Conservation (phyloP, 78 protist species). For the Anaeramoeba flamelloides region DNA sequence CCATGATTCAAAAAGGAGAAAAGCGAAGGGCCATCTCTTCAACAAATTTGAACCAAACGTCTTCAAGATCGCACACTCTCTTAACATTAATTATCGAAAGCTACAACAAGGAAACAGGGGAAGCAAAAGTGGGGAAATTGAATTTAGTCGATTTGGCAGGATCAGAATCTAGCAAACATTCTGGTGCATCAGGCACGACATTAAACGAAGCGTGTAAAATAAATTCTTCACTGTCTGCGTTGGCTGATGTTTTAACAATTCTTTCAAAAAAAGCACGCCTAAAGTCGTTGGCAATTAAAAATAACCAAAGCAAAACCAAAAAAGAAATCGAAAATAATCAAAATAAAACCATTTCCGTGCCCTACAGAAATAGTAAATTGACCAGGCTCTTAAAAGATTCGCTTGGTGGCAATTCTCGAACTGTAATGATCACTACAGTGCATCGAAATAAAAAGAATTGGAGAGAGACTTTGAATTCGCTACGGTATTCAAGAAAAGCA, state of each 20-base stretch:
- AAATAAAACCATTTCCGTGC: too few relatives aligned
- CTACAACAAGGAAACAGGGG: neutral
- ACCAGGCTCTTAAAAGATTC: too few relatives aligned
- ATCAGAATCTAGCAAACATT: neutral
- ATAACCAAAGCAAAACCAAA: too few relatives aligned
- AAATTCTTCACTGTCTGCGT: neutral
- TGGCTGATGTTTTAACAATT: neutral
- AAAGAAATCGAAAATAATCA: too few relatives aligned
- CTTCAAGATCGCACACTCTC: neutral
- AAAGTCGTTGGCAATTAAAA: too few relatives aligned
- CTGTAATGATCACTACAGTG: too few relatives aligned
- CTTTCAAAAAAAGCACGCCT: neutral
- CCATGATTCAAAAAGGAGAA: neutral
- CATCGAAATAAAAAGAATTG: too few relatives aligned
- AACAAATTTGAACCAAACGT: neutral
- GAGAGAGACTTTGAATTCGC: too few relatives aligned
- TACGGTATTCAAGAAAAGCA: too few relatives aligned
- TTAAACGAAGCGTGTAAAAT: neutral
- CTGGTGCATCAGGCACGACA: neutral
- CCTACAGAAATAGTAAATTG: too few relatives aligned
- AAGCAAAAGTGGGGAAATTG: neutral
- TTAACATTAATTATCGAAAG: neutral
- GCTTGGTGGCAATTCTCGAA: too few relatives aligned
- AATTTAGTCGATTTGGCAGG: neutral
- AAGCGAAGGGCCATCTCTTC: neutral